These are phyloP conservation scores for Puccinia horiana DNA, from an alignment of 1,284 basidiomycete genomes.

Conservation along the genomic window DNA sequence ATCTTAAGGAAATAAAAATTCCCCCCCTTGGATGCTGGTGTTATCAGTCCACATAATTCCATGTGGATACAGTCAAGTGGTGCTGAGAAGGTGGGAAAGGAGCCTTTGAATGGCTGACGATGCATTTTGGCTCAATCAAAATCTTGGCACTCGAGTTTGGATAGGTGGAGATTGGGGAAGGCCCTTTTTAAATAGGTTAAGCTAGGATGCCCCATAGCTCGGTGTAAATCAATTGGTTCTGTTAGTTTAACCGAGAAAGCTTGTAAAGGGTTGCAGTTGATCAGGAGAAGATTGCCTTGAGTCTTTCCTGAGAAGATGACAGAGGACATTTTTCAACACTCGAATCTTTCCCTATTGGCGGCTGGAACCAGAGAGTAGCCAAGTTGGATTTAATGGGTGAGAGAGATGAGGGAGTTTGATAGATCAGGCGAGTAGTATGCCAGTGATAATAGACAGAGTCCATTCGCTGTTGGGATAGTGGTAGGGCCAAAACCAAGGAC, in stretches of 20 bases:
- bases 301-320: background rate
- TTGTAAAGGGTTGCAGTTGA: background rate
- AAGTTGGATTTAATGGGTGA: background rate
- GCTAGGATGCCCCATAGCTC: background rate
- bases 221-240: background rate
- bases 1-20: no score
- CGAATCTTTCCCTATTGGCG: background rate
- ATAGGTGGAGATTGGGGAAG: background rate
- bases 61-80: background rate
- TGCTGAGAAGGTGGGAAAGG: background rate
- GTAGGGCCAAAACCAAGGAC: background rate
- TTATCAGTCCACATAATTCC: background rate
- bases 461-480: background rate
- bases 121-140: background rate
- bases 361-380: background rate
- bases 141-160: background rate
- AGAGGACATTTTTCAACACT: background rate
- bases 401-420: background rate
- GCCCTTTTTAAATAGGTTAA: background rate
- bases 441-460: background rate
- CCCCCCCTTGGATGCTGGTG: no score
- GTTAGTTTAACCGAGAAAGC: background rate
- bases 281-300: background rate
- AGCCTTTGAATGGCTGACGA: background rate
- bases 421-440: background rate